Base-by-base conservation (phyloP, 345 rosid species). In the Aquilaria sinensis region DNA sequence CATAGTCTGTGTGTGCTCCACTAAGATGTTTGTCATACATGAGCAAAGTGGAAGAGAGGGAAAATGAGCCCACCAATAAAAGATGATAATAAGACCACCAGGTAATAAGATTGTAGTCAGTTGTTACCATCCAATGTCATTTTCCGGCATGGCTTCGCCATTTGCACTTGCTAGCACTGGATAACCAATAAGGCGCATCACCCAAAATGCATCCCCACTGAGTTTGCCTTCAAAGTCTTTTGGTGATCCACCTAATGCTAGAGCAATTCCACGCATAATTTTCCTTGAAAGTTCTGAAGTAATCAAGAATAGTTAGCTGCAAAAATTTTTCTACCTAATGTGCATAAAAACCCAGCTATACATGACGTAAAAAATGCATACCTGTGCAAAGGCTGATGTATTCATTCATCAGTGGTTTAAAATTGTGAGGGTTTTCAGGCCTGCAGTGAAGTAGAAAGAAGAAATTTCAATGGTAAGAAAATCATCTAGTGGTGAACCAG, bases 161-260 rank as follows among this genome's bases (percentile, higher is more conserved):
- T 66, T 75, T 49, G 73, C 78, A 56, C 43, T 37, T 15, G 80
- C 63, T 57, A 66, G 65, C 32, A 77, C 90, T 3, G 98, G 94
- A 67, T 90, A 93, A 46, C 98, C 89, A 68, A 89, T 81, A 56
- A 89, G 80, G 37, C 94, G 94, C 68, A 73, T 31, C 62, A 84
- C 94, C 96, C 98, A 93, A 82, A 89, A 93, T 47, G 98, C 81
- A 60, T 93, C 88, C 62, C 92, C 90, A 6, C 81, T 90, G 63
- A 68, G 81, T 61, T 83, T 75, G 37, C 94, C 90, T 69, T 90
- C 94, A 67, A 93, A 86, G 60, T 78, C 94, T 65, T 79, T 65
- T 1, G 83, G 83, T 67, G 83, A 75, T 71, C 94, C 88, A 1
- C 84, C 78, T 64, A 87, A 73, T 60, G 89, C 97, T 50, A 93